These are phyloP conservation scores for Stentor roeselii DNA, from an alignment of 73 alveolate genomes.

Conservation along the genomic window DNA sequence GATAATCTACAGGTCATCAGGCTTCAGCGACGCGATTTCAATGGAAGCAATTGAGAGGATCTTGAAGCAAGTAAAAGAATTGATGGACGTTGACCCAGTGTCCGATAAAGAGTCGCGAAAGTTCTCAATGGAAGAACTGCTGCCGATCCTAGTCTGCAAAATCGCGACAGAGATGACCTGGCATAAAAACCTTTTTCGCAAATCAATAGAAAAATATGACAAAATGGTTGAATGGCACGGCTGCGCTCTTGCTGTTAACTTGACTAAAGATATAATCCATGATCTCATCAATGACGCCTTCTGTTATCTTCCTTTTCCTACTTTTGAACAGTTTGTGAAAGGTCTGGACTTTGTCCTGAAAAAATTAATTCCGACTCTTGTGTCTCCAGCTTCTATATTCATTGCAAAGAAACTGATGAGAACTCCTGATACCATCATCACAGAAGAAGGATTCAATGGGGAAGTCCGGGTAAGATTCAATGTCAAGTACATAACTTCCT, in stretches of 20 bases:
- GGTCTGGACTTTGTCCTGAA: background rate
- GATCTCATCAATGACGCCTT: background rate
- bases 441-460: background rate
- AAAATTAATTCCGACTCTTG: background rate
- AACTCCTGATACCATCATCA: background rate
- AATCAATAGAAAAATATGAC: conserved; percentile 17
- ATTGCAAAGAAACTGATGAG: background rate
- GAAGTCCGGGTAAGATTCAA: background rate
- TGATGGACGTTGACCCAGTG: background rate
- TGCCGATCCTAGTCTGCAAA: background rate
- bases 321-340: conserved; percentile 5
- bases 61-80: background rate
- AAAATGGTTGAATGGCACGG: conserved; percentile 1
- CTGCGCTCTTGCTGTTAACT: background rate
- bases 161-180: conserved; percentile 4
- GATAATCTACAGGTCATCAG: background rate
- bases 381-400: background rate
- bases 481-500: background rate
- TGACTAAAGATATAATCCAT: background rate
- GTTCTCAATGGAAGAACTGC: background rate
- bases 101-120: background rate
- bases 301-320: background rate
- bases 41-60: conserved; percentile 10
- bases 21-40: background rate
- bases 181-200: background rate